Conservation (phyloP, 345 rosid species). For the Brassica incana region DNA sequence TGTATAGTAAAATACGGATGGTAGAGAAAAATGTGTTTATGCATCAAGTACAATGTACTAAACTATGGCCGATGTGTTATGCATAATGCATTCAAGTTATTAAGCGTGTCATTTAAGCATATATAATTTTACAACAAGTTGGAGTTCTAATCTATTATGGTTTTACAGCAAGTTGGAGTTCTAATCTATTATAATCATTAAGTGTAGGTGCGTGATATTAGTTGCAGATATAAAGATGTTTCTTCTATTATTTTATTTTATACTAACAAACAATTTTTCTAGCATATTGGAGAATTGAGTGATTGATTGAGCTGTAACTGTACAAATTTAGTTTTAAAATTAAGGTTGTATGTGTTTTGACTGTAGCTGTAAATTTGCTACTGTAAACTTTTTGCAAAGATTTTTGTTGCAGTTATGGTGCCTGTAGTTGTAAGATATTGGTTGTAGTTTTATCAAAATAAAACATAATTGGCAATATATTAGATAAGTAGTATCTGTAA, state of each 20-base stretch:
- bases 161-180: slow-evolving; percentile 18
- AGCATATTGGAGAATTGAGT: neutral
- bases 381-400: no score
- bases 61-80: neutral
- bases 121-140: neutral
- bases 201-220: neutral
- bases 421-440: no score
- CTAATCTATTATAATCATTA: neutral
- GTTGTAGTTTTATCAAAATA: no score
- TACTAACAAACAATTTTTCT: neutral
- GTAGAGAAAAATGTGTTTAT: neutral
- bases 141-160: neutral
- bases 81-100: neutral
- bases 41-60: neutral
- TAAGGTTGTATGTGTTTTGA: no score
- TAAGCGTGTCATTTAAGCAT: neutral
- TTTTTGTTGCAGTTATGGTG: no score
- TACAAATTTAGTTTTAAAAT: no score
- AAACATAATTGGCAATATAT: no score
- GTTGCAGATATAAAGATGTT: slow-evolving; percentile 17
- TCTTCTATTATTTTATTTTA: neutral
- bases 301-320: no score
- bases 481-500: no score
- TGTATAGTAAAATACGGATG: neutral
- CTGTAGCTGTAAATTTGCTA: no score